These are phyloP conservation scores for Fraxinus xanthoxyloides DNA, from an alignment of 305 asterid genomes.

Conservation along the genomic window DNA sequence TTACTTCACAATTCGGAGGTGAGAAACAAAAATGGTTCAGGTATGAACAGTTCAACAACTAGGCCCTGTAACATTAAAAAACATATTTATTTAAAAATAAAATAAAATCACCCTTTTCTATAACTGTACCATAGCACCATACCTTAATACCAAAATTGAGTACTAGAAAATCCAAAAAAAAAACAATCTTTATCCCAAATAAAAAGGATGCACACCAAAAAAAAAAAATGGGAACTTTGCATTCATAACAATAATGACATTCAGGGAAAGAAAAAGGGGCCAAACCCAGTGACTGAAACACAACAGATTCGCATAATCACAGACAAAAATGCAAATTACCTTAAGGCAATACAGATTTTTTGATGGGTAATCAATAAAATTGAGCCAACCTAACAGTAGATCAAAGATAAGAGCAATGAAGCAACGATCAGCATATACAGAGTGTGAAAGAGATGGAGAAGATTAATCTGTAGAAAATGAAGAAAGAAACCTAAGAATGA, in stretches of 20 bases:
- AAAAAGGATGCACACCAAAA: background rate
- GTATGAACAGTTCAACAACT: background rate
- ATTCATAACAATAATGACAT: background rate
- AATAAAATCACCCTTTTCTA: background rate
- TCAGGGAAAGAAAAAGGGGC: background rate
- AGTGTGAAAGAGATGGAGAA: background rate
- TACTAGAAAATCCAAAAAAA: background rate
- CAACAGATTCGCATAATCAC: background rate
- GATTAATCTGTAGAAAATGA: background rate
- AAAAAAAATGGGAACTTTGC: background rate
- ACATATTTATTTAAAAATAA: background rate
- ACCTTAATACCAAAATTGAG: background rate
- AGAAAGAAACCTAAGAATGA: slow-evolving; percentile 1
- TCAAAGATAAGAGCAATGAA: slow-evolving; percentile 10
- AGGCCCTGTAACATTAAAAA: background rate
- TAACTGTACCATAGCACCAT: background rate
- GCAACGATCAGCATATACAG: background rate
- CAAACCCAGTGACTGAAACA: background rate
- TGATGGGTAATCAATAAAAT: background rate
- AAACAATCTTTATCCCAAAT: slow-evolving; percentile 9
- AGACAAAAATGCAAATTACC: slow-evolving; percentile 12
- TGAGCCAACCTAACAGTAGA: slow-evolving; percentile 21
- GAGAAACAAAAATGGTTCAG: background rate
- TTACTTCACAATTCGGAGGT: background rate
- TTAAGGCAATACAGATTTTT: background rate